Base-by-base conservation (phyloP, 2,329 filamentous ascomycete species). In the Ploettnerulaceae sp. region DNA sequence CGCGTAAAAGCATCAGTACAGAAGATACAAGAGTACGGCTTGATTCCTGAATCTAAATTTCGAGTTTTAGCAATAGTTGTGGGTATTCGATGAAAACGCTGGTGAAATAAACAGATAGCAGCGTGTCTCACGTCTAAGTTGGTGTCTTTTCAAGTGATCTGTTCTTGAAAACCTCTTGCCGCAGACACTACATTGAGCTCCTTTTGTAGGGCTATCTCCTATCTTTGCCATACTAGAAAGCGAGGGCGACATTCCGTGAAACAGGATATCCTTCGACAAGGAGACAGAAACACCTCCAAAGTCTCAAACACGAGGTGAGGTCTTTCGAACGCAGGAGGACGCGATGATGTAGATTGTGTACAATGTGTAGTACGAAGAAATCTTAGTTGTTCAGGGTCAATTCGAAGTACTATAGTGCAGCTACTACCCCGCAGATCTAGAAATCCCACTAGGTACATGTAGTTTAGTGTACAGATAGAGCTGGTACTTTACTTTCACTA, bases 61-160 rank as follows among this genome's bases (percentile, higher is more conserved):
- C 15, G 38, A 4, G 40, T n/a, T n/a, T 54, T 34, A 51, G 48
- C 34, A 44, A 31, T 17, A 43, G 24, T 29, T 42, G n/a, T n/a
- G n/a, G n/a, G n/a, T n/a, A n/a, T n/a, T n/a, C n/a, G n/a, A n/a
- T n/a, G n/a, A n/a, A n/a, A n/a, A n/a, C n/a, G n/a, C n/a, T n/a
- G 44, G 42, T 31, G 40, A 40, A 31, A 39, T 17, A n/a, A n/a
- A 17, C 7, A 32, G 29, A 17, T 18, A 31, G 11, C 17, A 29
- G n/a, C n/a, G 12, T 15, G 12, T 61, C 66, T 55, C 65, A 71
- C 70, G 70, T 48, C 69, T 64, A 29, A 71, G 60, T 51, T 71
- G 67, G 53, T 72, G 70, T 45, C 70, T 61, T 55, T 71, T 72
- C 26, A 72, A 57, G 56, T 72, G 70, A 61, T 72, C 70, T 57